Evolutionary conservation across 305 asterid genomes (phyloP).

Genomic region (Fraxinus platypoda): DNA sequence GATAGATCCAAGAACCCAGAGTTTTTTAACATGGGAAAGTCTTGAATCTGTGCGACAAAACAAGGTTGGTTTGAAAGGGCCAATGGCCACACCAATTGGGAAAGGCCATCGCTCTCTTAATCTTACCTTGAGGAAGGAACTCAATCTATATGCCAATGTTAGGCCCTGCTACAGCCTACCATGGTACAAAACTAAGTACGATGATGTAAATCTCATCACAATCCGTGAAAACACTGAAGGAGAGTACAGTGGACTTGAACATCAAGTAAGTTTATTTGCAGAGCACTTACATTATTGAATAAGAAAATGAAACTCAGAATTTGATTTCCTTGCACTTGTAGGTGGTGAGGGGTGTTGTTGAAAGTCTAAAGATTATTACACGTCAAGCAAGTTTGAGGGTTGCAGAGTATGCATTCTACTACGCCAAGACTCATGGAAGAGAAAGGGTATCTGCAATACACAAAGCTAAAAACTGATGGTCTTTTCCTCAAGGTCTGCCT

Average conservation of each 20-base stretch:
- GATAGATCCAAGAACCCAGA: slow-evolving; percentile 92
- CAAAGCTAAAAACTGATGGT: slow-evolving; percentile 98
- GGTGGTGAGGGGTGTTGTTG: slow-evolving; percentile 99
- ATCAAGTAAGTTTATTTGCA: slow-evolving; percentile 56
- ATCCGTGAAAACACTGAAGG: slow-evolving; percentile 98
- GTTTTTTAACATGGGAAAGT: slow-evolving; percentile 98
- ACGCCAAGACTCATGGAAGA: slow-evolving; percentile 92
- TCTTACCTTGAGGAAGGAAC: slow-evolving; percentile 96
- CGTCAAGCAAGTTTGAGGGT: slow-evolving; percentile 95
- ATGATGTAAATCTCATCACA: slow-evolving; percentile 85
- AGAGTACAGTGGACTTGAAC: slow-evolving; percentile 98
- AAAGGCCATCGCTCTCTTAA: slow-evolving; percentile 97
- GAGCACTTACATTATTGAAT: not conserved
- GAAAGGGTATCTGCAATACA: slow-evolving; percentile 94
- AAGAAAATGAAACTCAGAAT: not conserved
- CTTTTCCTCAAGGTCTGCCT: slow-evolving; percentile 87
- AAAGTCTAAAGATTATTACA: slow-evolving; percentile 92
- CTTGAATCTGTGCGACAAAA: slow-evolving; percentile 85
- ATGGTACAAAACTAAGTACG: slow-evolving; percentile 93
- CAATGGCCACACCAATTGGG: slow-evolving; percentile 99
- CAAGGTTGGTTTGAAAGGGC: slow-evolving; percentile 94
- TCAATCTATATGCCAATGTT: slow-evolving; percentile 92
- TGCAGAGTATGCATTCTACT: slow-evolving; percentile 94
- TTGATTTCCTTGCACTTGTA: slow-evolving; percentile 27
- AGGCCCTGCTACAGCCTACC: slow-evolving; percentile 98